Conservation (phyloP, 129 eudicot species). For the Flaveria sonorensis region DNA sequence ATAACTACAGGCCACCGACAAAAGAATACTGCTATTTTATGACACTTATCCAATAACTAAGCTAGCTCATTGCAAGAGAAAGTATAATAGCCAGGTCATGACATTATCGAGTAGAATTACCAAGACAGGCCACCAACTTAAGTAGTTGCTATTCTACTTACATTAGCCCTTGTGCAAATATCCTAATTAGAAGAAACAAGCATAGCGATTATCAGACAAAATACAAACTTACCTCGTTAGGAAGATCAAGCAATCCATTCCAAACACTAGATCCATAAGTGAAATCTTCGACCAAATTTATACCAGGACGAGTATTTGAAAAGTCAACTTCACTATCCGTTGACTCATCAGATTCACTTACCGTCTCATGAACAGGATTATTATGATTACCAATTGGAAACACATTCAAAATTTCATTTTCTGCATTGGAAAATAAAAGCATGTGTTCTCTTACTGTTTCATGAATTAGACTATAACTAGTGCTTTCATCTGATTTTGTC, state of each 20-base stretch:
- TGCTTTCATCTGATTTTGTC: constrained; percentile 25
- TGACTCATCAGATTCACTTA: constrained; percentile 49
- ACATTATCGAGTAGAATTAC: not conserved
- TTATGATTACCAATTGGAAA: constrained; percentile 37
- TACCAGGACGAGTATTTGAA: constrained; percentile 43
- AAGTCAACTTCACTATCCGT: constrained; percentile 75
- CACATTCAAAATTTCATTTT: constrained; percentile 43
- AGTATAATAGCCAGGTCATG: not conserved
- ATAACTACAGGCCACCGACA: not conserved
- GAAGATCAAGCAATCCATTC: constrained; percentile 53
- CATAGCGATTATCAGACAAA: constrained; percentile 16
- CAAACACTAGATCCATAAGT: constrained; percentile 51
- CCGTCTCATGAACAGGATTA: constrained; percentile 41
- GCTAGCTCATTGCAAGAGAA: not conserved
- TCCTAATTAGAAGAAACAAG: constrained; percentile 2
- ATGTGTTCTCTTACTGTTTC: constrained; percentile 26
- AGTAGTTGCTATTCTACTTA: not conserved
- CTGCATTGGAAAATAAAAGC: constrained; percentile 25
- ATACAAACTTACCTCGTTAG: constrained; percentile 59
- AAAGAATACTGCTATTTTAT: not conserved
- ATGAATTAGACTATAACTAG: constrained; percentile 37
- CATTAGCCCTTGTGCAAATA: not conserved
- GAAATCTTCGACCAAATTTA: constrained; percentile 38
- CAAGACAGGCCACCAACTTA: not conserved
- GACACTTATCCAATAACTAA: not conserved